Evolutionary conservation across 2,329 filamentous ascomycete genomes (phyloP), one percentile per base, ranked within the genome.

Genomic region (Calonectria crousiana): DNA sequence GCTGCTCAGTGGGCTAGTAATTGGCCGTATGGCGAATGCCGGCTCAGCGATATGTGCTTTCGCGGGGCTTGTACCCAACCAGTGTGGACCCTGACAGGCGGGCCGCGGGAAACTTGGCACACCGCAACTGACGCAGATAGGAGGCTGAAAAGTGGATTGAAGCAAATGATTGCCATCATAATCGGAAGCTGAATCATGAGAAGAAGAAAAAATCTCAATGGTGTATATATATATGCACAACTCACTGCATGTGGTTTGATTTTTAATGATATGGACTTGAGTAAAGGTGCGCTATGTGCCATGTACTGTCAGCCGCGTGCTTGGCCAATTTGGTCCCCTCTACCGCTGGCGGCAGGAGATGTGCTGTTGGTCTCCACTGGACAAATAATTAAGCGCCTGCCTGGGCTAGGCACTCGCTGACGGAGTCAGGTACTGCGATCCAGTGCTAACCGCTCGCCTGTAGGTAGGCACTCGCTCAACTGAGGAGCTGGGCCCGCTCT

Each of bases 401-500:
- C 44, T 71, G 56, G 73, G 56, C 74, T 67, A 74, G 69, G 60
- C 28, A 53, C 74, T 58, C 73, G 41, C 62, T 47, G 23, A 41
- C 34, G 13, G 44, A 36, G 30, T n/a, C 20, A 36, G 53, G 53
- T 26, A 58, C 44, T 47, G 44, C 9, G 18, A 20, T n/a, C 52
- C 52, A 30, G 28, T 9, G 16, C 44, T 38, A 69, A 58, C 67
- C 62, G 53, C 51, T 71, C 44, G 53, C 56, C 36, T 62, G 56
- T 41, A 18, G n/a, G 6, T 30, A 47, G 44, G 23, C 64, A 49
- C 47, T 34, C 34, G 30, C 60, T 47, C 28, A 32, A 49, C 51
- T 30, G 52, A 49, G 51, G 38, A 72, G 41, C 51, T 67, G 70
- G 52, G 64, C 75, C 77, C 71, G 72, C 79, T 81, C 79, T 81